phyloP scores from a whole-genome alignment of 2,329 filamentous ascomycete genomes.

The Penicillium sp. region DNA sequence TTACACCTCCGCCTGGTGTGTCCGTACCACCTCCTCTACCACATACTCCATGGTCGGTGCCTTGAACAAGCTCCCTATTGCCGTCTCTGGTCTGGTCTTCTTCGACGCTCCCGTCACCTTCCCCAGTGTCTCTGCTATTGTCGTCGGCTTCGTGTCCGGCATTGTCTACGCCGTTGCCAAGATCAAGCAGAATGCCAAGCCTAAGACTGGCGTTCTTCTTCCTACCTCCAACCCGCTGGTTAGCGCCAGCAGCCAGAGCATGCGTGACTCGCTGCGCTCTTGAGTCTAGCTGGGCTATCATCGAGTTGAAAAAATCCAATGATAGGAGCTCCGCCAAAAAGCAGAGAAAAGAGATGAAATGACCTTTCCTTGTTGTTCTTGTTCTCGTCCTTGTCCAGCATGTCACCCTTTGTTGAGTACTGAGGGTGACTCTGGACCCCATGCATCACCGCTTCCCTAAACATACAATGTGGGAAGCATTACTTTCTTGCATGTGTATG shows the following conservation, averaged over 20 bases:
- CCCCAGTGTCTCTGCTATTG: slow-evolving; percentile 88
- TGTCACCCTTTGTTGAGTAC: not conserved
- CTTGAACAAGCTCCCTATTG: slow-evolving; percentile 96
- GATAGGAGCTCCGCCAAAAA: not conserved
- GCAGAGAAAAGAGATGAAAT: slow-evolving; percentile 13
- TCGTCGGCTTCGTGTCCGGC: slow-evolving; percentile 88
- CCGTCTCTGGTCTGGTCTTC: slow-evolving; percentile 89
- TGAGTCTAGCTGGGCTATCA: slow-evolving; percentile 36
- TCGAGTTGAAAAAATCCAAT: not conserved
- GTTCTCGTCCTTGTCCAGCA: slow-evolving; percentile 8
- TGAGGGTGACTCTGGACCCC: not conserved
- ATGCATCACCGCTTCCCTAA: slow-evolving; percentile 10
- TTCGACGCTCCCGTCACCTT: slow-evolving; percentile 93
- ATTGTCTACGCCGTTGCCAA: slow-evolving; percentile 89
- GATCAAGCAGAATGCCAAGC: slow-evolving; percentile 74
- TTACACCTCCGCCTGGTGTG: slow-evolving; percentile 99
- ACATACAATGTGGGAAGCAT: slow-evolving; percentile 9
- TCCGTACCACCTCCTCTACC: slow-evolving; percentile 94
- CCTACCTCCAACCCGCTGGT: slow-evolving; percentile 73
- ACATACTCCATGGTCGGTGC: slow-evolving; percentile 99
- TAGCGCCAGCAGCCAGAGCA: slow-evolving; percentile 91
- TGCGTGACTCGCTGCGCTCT: slow-evolving; percentile 80
- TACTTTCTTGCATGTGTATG: slow-evolving; percentile 36
- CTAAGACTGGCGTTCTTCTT: slow-evolving; percentile 70
- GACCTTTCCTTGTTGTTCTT: slow-evolving; percentile 13